Conservation (phyloP, 106 monocot genomes). For the Acorus calamus region DNA sequence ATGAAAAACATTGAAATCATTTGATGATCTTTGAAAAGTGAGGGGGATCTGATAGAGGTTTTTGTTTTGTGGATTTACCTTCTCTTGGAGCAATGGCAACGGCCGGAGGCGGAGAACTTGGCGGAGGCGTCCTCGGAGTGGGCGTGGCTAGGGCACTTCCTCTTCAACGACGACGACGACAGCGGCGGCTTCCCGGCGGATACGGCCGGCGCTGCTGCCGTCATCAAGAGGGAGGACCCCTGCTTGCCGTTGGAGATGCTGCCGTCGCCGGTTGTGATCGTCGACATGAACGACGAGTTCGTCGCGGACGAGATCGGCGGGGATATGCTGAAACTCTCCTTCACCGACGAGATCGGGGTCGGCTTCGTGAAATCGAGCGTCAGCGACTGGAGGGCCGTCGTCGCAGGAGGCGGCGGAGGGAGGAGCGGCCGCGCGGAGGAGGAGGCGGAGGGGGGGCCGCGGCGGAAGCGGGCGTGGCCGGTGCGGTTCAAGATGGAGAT, state of each 20-base stretch:
- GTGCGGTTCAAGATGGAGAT: constrained; percentile 80
- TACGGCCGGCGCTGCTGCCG: constrained; percentile 4
- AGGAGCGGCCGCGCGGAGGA: neutral
- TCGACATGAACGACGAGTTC: constrained; percentile 73
- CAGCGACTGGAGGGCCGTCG: neutral
- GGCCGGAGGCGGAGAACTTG: constrained; percentile 23
- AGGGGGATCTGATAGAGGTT: too few species aligned
- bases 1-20: too few species aligned
- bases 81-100: constrained; percentile 88
- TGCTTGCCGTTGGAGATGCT: constrained; percentile 81
- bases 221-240: constrained; percentile 11
- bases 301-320: constrained; percentile 41
- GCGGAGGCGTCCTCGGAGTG: constrained; percentile 39
- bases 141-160: constrained; percentile 50
- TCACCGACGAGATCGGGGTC: constrained; percentile 3
- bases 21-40: too few species aligned
- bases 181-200: constrained; percentile 47
- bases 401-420: neutral
- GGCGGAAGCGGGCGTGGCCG: constrained; percentile 90
- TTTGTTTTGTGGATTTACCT: constrained; percentile 23
- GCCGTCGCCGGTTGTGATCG: constrained; percentile 66
- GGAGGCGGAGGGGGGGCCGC: constrained; percentile 24
- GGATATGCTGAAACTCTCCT: constrained; percentile 37
- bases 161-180: constrained; percentile 34
- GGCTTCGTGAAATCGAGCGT: constrained; percentile 43